Evolutionary conservation across 768 basidiomycete genomes (phyloP), one percentile per base, ranked within the genome.

Genomic region (Tubosaeta sp.): DNA sequence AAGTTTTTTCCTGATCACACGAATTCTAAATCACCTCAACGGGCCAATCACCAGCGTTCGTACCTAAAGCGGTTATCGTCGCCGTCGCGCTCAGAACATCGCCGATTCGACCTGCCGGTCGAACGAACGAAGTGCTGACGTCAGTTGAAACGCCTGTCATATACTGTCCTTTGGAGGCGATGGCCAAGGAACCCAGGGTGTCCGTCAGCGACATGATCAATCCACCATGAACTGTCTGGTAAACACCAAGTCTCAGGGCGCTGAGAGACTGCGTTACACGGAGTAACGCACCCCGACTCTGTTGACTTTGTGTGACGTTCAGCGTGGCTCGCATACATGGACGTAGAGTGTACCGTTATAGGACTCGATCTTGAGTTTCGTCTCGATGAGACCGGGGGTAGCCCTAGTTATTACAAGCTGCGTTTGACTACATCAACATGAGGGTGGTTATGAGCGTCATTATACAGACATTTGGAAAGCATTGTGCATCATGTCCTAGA

Each of bases 111-210:
- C 90, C 90, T 6, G 79, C 86, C 18, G 87, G 87, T 30, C 82
- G 81, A 51, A 91, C 80, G 55, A 91, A 92, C 1, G 86, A 86
- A 0, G 89, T 79, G 21, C 71, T 83, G 55, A 93, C 81, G 63
- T 92, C 90, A 3, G 88, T 89, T 3, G 87, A 90, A 10, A 92
- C 89, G 14, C 90, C 89, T 0, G 90, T 92, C 89, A 90, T 90
- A 60, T 72, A 93, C 9, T 90, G 84, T 3, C 90, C 90, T 55
- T 83, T 84, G 13, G 83, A 79, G 1, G 89, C 86, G 22, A 93
- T 80, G n/a, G 86, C 89, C 16, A 92, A 78, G 1, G 90, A 91
- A 4, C 90, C 90, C 16, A 92, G 68, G 13, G 89, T 90, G 66
- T 92, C 90, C 5, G 90, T 91, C 27, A 93, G 71, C 9, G 90